Evolutionary conservation across 2,329 filamentous ascomycete genomes (phyloP).

Genomic region (Paecilomyces fulvus): DNA sequence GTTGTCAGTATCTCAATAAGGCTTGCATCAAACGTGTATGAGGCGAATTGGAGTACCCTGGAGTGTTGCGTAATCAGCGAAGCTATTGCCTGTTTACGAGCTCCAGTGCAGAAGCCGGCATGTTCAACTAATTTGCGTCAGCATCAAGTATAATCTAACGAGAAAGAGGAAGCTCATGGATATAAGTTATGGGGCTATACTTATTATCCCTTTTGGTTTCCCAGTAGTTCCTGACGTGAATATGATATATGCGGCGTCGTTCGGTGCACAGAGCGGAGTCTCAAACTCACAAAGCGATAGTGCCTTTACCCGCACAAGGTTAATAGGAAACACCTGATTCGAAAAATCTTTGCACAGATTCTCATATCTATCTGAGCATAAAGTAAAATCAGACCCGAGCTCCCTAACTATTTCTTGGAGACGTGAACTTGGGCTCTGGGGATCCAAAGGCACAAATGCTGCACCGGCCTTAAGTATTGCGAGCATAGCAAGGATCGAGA

Average conservation of each 20-base stretch:
- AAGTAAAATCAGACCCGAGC: background rate
- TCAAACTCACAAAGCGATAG: background rate
- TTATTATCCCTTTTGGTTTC: slow-evolving; percentile 46
- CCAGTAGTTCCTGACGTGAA: slow-evolving; percentile 46
- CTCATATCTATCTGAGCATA: slow-evolving; percentile 5
- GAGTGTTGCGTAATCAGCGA: slow-evolving; percentile 36
- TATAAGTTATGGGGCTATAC: background rate
- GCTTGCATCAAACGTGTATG: slow-evolving; percentile 38
- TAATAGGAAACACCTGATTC: slow-evolving; percentile 2
- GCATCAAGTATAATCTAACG: background rate
- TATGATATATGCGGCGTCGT: slow-evolving; percentile 37
- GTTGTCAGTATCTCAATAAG: slow-evolving; percentile 28
- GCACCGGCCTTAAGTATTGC: slow-evolving; percentile 7
- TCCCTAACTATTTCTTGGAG: slow-evolving; percentile 7
- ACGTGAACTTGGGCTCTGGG: slow-evolving; percentile 3
- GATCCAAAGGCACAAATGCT: slow-evolving; percentile 8
- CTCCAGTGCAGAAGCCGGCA: slow-evolving; percentile 43
- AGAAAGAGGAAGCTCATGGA: background rate
- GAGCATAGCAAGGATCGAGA: slow-evolving; percentile 3
- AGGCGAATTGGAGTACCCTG: slow-evolving; percentile 32
- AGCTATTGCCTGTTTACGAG: slow-evolving; percentile 38
- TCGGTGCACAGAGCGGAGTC: background rate
- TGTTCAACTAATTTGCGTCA: slow-evolving; percentile 41
- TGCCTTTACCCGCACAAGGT: background rate
- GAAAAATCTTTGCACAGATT: slow-evolving; percentile 1